Evolutionary conservation across 2,329 filamentous ascomycete genomes (phyloP).

Genomic region (Proliferodiscus dingleyae): DNA sequence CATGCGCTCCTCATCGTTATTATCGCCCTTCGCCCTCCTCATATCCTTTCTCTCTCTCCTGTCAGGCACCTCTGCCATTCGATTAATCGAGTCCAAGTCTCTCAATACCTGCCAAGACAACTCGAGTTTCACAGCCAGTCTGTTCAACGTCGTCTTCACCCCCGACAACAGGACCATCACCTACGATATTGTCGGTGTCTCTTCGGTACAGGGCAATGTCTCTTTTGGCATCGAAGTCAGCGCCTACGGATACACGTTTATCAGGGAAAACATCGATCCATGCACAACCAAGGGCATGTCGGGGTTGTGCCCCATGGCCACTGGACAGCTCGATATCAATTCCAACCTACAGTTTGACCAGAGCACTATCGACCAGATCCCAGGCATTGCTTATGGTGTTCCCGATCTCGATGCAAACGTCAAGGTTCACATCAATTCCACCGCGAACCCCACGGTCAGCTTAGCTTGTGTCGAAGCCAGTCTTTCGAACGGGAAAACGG

Average conservation of each 20-base stretch:
- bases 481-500: slow-evolving; percentile 87
- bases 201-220: slow-evolving; percentile 78
- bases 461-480: slow-evolving; percentile 84
- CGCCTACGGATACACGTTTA: slow-evolving; percentile 75
- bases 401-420: slow-evolving; percentile 88
- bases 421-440: slow-evolving; percentile 73
- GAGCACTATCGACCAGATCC: slow-evolving; percentile 60
- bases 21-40: slow-evolving; percentile 26
- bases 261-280: slow-evolving; percentile 66
- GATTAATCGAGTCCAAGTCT: slow-evolving; percentile 66
- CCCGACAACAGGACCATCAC: slow-evolving; percentile 67
- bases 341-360: slow-evolving; percentile 61
- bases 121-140: slow-evolving; percentile 78
- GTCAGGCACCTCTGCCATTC: slow-evolving; percentile 22
- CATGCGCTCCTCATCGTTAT: slow-evolving; percentile 27
- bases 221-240: slow-evolving; percentile 69
- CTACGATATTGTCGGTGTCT: slow-evolving; percentile 75
- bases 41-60: slow-evolving; percentile 27
- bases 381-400: slow-evolving; percentile 80
- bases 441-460: slow-evolving; percentile 48
- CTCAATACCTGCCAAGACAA: slow-evolving; percentile 80
- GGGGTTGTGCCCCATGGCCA: slow-evolving; percentile 87
- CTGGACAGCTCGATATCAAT: slow-evolving; percentile 72
- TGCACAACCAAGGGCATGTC: slow-evolving; percentile 61
- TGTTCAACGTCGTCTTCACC: slow-evolving; percentile 81